phyloP scores from a whole-genome alignment of 2,329 filamentous ascomycete genomes.

The Hypoxylon sp. region DNA sequence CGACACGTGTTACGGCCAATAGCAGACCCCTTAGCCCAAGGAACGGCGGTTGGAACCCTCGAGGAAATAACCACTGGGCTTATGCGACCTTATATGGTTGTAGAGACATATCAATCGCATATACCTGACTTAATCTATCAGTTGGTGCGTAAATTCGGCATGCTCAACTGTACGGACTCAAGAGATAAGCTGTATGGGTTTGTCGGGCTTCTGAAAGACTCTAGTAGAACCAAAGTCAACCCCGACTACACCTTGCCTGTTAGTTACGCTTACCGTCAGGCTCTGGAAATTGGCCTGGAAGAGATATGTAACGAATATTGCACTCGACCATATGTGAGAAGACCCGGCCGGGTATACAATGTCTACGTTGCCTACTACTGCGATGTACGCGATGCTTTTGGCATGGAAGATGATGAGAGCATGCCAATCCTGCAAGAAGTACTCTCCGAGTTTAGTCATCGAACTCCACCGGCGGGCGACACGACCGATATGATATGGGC shows the following conservation, averaged over 20 bases:
- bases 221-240: constrained; percentile 56
- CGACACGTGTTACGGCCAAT: constrained; percentile 15
- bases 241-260: constrained; percentile 66
- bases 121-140: constrained; percentile 33
- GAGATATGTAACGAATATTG: constrained; percentile 28
- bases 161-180: constrained; percentile 40
- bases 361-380: constrained; percentile 31
- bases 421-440: constrained; percentile 21
- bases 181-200: constrained; percentile 49
- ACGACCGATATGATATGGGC: not conserved
- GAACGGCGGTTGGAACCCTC: constrained; percentile 28
- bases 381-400: constrained; percentile 34
- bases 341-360: not conserved
- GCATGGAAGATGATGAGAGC: constrained; percentile 23
- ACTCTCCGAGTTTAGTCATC: not conserved
- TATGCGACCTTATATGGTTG: constrained; percentile 10
- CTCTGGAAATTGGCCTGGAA: constrained; percentile 67
- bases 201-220: constrained; percentile 41
- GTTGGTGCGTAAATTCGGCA: constrained; percentile 34
- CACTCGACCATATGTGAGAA: not conserved
- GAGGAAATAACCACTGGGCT: constrained; percentile 30
- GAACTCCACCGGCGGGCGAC: not conserved
- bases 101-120: constrained; percentile 33
- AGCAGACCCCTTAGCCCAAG: constrained; percentile 20
- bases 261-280: constrained; percentile 85